These are phyloP conservation scores for Ilyonectria sp. DNA, from an alignment of 2,329 filamentous ascomycete species.

Conservation along the genomic window DNA sequence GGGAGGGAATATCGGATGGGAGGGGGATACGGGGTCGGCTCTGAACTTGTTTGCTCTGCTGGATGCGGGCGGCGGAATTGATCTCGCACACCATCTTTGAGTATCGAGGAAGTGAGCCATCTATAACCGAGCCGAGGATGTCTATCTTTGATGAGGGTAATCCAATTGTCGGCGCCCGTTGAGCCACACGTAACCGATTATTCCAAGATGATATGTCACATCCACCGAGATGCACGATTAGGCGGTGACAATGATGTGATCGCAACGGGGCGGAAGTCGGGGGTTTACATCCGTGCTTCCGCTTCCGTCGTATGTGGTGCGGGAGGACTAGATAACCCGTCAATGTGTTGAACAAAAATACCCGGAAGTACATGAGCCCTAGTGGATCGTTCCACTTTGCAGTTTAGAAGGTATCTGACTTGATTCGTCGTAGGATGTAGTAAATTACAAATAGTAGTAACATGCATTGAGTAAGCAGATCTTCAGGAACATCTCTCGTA, in stretches of 20 bases:
- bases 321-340: too few species aligned
- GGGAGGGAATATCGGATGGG: conserved; percentile 55
- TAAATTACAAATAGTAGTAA: too few species aligned
- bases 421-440: not conserved
- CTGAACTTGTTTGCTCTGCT: conserved; percentile 67
- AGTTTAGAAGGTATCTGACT: not conserved
- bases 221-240: not conserved
- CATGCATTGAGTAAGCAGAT: too few species aligned
- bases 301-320: not conserved
- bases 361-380: too few species aligned
- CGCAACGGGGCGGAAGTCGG: not conserved
- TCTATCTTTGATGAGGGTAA: too few species aligned
- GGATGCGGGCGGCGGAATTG: conserved; percentile 67
- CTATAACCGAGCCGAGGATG: not conserved
- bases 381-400: too few species aligned
- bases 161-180: too few species aligned
- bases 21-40: conserved; percentile 60
- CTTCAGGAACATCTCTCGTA: too few species aligned
- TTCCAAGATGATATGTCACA: not conserved
- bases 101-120: not conserved
- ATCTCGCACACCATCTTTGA: conserved; percentile 60
- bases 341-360: not conserved
- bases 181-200: not conserved
- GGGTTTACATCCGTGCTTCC: not conserved
- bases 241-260: too few species aligned